phyloP scores from a whole-genome alignment of 83 land plant species.

The Thuja plicata region DNA sequence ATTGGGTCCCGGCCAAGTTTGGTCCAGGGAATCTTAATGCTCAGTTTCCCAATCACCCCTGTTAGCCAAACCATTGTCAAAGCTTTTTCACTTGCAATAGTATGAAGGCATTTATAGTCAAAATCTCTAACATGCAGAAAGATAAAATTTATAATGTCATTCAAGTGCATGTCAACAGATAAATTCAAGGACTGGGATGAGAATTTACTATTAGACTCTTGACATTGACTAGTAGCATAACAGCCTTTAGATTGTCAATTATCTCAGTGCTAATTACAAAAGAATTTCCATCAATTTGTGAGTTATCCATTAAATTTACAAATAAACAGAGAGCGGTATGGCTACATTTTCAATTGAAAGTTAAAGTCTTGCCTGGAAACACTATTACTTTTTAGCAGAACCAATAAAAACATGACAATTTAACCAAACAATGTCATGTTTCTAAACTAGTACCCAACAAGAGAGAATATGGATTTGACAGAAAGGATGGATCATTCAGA shows the following conservation, averaged over 20 bases:
- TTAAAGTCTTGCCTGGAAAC: no score
- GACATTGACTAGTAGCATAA: not conserved
- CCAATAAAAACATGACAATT: not conserved
- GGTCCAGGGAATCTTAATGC: constrained; percentile 89
- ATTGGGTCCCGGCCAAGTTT: constrained; percentile 93
- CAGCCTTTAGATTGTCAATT: not conserved
- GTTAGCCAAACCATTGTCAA: constrained; percentile 7
- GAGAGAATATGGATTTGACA: not conserved
- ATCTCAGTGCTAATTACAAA: not conserved
- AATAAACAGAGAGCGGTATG: not conserved
- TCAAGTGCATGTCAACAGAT: not conserved
- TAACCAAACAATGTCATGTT: not conserved
- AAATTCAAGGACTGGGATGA: not conserved
- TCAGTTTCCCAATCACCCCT: constrained; percentile 84
- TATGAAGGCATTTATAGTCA: not conserved
- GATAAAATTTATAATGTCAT: not conserved
- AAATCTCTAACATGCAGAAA: not conserved
- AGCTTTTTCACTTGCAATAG: not conserved
- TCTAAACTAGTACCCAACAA: not conserved
- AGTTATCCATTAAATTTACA: not conserved
- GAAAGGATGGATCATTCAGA: not conserved
- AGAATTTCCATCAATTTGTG: not conserved
- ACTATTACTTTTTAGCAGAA: not conserved
- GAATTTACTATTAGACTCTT: not conserved
- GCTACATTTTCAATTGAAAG: not conserved